A percentile compares a stretch with the other conserved stretches of the same genome.
Conservation (phyloP, 805 yeast species). For the Pichia heedii region DNA sequence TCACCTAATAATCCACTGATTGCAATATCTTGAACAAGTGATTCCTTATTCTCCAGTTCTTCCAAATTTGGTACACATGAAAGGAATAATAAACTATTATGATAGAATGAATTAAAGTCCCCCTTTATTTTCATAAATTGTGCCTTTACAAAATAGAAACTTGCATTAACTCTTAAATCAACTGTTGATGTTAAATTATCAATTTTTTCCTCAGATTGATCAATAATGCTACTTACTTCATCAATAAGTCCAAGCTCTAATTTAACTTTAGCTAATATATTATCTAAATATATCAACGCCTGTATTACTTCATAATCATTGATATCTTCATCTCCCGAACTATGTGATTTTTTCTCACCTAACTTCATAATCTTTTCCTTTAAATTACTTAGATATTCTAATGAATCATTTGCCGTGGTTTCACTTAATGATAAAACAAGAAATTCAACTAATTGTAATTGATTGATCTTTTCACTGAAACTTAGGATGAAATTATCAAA, state of each 20-base stretch:
- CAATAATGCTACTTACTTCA: conserved; percentile 61
- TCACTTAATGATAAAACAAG: conserved; percentile 44
- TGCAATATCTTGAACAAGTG: conserved; percentile 62
- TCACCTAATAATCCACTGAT: conserved; percentile 87
- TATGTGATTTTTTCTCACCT: conserved; percentile 26
- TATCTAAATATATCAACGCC: conserved; percentile 49
- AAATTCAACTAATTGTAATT: conserved; percentile 69
- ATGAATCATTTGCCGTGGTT: conserved; percentile 37
- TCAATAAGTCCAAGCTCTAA: conserved; percentile 43
- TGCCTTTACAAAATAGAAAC: conserved; percentile 73
- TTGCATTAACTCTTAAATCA: conserved; percentile 64
- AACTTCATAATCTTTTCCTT: conserved; percentile 37
- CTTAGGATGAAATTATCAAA: conserved; percentile 61
- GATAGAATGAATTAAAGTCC: conserved; percentile 76
- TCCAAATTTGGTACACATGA: conserved; percentile 54
- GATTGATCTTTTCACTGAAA: conserved; percentile 66
- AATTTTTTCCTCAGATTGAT: conserved; percentile 46
- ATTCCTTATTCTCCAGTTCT: conserved; percentile 30
- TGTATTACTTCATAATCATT: conserved; percentile 30
- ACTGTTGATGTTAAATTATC: conserved; percentile 43
- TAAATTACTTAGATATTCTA: conserved; percentile 38
- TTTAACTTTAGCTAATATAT: conserved; percentile 70
- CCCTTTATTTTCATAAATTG: conserved; percentile 63
- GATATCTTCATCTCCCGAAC: conserved; percentile 23
- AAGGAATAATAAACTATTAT: conserved; percentile 70